A percentile compares a stretch with the other conserved stretches of the same genome.
phyloP scores from a whole-genome alignment of 805 yeast genomes.

The Cephaloascus albidus region DNA sequence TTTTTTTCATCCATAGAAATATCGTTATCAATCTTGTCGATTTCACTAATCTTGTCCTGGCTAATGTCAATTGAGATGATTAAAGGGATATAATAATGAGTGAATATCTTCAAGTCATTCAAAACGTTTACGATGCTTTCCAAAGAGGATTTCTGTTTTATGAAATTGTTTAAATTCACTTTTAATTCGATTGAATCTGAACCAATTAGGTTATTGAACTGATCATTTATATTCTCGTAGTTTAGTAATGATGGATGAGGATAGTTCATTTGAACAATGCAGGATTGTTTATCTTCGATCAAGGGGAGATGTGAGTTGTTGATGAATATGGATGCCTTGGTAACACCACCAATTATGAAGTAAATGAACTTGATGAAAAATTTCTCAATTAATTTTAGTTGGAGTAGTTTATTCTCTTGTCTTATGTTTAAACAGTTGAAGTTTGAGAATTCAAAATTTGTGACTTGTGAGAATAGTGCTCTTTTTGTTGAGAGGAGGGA shows the following conservation, averaged over 20 bases:
- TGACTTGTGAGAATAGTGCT: slow-evolving; percentile 5
- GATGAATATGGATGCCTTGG: slow-evolving; percentile 3
- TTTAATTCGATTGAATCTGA: slow-evolving; percentile 6
- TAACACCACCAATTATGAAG: slow-evolving; percentile 5
- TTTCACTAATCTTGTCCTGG: no score
- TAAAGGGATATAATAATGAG: slow-evolving; percentile 4
- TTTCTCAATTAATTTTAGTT: slow-evolving; percentile 5
- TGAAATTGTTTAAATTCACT: slow-evolving; percentile 3
- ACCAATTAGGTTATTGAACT: slow-evolving; percentile 2
- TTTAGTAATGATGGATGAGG: no score
- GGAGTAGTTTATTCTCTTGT: background rate
- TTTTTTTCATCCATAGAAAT: background rate
- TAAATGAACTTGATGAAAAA: slow-evolving; percentile 6
- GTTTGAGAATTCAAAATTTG: background rate
- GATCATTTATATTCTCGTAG: background rate
- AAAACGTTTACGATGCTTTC: slow-evolving; percentile 1
- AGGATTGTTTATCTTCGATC: slow-evolving; percentile 1
- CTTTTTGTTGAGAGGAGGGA: slow-evolving; percentile 4
- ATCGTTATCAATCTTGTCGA: background rate
- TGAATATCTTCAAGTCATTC: slow-evolving; percentile 4
- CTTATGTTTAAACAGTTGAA: background rate
- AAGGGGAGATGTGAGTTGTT: slow-evolving; percentile 1
- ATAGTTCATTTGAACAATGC: slow-evolving; percentile 4
- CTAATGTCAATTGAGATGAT: slow-evolving; percentile 4
- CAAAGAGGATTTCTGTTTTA: slow-evolving; percentile 1